Conservation (phyloP, 768 basidiomycete genomes). For the Lactarius hengduanensis region DNA sequence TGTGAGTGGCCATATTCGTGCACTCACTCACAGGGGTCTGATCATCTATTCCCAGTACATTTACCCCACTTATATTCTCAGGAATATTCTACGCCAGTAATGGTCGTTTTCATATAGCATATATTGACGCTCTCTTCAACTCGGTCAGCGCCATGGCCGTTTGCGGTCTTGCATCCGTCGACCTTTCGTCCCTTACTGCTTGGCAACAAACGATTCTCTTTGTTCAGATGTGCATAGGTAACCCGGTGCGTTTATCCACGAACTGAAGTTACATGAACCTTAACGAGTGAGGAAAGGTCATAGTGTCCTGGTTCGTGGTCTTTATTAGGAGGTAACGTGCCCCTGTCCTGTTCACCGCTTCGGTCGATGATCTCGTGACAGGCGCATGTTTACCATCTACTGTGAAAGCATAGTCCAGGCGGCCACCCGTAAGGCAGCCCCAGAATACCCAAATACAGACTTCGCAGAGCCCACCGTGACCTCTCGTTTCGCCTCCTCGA, state of each 20-base stretch:
- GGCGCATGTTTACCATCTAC: constrained; percentile 25
- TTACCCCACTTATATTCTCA: constrained; percentile 77
- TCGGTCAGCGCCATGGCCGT: constrained; percentile 77
- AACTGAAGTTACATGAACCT: neutral
- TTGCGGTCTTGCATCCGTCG: constrained; percentile 70
- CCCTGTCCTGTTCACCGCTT: constrained; percentile 1
- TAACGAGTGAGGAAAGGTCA: constrained; percentile 47
- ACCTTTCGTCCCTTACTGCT: constrained; percentile 63
- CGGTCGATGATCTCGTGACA: constrained; percentile 3
- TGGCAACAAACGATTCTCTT: constrained; percentile 73
- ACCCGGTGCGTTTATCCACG: constrained; percentile 53
- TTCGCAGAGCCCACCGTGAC: constrained; percentile 37
- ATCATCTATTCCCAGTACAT: constrained; percentile 46
- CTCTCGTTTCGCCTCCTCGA: constrained; percentile 12
- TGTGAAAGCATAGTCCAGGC: constrained; percentile 26
- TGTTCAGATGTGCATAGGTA: constrained; percentile 76
- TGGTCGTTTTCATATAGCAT: constrained; percentile 65
- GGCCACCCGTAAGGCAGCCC: constrained; percentile 19
- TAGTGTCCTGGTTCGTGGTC: constrained; percentile 84
- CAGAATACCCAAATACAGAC: neutral
- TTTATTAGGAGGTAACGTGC: constrained; percentile 61
- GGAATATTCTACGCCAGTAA: constrained; percentile 83
- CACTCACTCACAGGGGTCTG: neutral
- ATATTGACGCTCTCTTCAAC: constrained; percentile 76
- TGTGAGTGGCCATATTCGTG: constrained; percentile 33